Percentiles rank a stretch among this genome's conserved stretches.
Conservation (phyloP, 768 basidiomycete genomes). For the Pholiota conissans region DNA sequence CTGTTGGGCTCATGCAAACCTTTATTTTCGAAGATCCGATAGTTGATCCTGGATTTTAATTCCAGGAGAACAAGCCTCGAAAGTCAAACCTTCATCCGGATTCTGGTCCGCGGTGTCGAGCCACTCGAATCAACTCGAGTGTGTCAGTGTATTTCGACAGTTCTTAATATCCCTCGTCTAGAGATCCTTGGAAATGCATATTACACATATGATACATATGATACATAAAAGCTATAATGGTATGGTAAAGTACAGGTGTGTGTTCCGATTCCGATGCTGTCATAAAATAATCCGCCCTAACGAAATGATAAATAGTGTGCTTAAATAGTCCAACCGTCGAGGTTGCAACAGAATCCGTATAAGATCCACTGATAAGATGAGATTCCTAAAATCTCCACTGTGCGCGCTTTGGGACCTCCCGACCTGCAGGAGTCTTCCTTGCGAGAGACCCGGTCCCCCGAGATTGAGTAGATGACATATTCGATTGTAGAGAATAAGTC, state of each 20-base stretch:
- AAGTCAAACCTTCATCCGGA: too few species aligned
- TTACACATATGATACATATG: background rate
- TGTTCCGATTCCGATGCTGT: conserved; percentile 11
- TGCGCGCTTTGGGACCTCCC: conserved; percentile 11
- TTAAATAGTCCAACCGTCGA: conserved; percentile 1
- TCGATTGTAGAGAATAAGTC: conserved; percentile 9
- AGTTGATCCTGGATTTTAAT: too few species aligned
- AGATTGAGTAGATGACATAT: background rate
- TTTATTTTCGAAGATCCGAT: too few species aligned
- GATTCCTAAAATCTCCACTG: conserved; percentile 12
- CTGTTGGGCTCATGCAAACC: too few species aligned
- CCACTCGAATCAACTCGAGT: too few species aligned
- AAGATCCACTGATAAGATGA: background rate
- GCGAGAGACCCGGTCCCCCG: background rate
- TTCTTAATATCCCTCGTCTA: background rate
- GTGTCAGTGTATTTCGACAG: too few species aligned
- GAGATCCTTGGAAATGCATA: background rate
- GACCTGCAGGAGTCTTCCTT: background rate
- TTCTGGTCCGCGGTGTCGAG: too few species aligned
- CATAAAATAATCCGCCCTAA: conserved; percentile 9
- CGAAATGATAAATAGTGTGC: conserved; percentile 8
- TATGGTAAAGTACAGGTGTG: conserved; percentile 19
- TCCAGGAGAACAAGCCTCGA: too few species aligned
- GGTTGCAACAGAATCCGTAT: background rate
- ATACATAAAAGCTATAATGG: conserved; percentile 13